These are phyloP conservation scores for Skeletonema potamos DNA, from an alignment of 108 stramenopile species.

Conservation along the genomic window DNA sequence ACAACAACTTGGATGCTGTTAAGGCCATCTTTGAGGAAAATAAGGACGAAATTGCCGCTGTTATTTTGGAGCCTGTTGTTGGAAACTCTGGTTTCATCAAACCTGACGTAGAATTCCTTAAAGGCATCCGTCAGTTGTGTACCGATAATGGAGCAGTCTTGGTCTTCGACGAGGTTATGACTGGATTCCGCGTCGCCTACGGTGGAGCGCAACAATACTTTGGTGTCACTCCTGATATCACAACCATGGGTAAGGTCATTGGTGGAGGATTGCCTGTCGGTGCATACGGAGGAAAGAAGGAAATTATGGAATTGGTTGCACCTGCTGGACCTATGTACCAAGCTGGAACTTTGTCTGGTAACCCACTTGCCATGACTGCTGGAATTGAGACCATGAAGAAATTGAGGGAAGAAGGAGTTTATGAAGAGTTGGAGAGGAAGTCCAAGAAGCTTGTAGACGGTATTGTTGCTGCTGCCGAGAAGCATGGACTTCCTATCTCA, in stretches of 20 bases:
- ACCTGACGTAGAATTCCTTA: constrained; percentile 93
- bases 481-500: constrained; percentile 88
- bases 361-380: constrained; percentile 98
- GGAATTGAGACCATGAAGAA: constrained; percentile 98
- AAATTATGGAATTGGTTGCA: constrained; percentile 97
- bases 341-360: constrained; percentile 96
- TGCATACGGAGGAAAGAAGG: constrained; percentile 96
- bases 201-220: constrained; percentile 97
- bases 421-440: constrained; percentile 93
- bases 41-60: constrained; percentile 93
- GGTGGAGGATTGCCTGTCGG: constrained; percentile 98
- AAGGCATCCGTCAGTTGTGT: constrained; percentile 88
- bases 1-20: constrained; percentile 95
- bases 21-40: constrained; percentile 87
- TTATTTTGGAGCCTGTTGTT: constrained; percentile 96
- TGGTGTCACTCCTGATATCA: constrained; percentile 96
- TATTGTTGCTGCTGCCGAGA: constrained; percentile 79
- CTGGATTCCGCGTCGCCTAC: constrained; percentile 97
- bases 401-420: constrained; percentile 73
- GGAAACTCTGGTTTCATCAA: constrained; percentile 99
- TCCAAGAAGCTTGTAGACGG: constrained; percentile 91
- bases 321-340: constrained; percentile 99
- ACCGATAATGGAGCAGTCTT: constrained; percentile 89
- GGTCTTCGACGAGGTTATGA: constrained; percentile 99
- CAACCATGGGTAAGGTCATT: constrained; percentile 99